Percentiles rank a stretch among this genome's conserved stretches.
Conservation (phyloP, 257 asterid genomes). For the Solanum sejunctum region DNA sequence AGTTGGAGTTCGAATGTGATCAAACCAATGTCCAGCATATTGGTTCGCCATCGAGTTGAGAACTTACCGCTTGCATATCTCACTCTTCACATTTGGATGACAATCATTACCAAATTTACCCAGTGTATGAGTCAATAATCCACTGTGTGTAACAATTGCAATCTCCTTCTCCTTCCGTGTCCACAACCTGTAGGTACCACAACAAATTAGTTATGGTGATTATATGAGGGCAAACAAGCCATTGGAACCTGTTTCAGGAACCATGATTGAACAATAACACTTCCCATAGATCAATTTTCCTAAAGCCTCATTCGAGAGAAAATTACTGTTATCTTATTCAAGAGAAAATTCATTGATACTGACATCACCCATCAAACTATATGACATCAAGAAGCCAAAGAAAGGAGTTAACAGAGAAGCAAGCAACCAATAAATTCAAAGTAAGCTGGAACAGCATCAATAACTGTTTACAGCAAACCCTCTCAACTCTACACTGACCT, state of each 20-base stretch:
- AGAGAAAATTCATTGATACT: neutral
- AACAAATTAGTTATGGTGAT: neutral
- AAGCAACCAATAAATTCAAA: neutral
- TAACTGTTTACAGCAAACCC: neutral
- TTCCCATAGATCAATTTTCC: neutral
- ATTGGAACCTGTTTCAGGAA: neutral
- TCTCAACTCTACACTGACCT: neutral
- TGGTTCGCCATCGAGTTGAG: neutral
- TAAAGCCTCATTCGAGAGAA: neutral
- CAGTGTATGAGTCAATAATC: constrained; percentile 60
- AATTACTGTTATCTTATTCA: neutral
- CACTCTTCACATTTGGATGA: constrained; percentile 55
- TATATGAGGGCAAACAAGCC: neutral
- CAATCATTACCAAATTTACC: constrained; percentile 63
- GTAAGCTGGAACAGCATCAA: neutral
- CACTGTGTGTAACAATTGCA: constrained; percentile 86
- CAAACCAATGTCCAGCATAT: neutral
- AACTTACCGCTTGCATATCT: constrained; percentile 66
- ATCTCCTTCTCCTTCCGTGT: constrained; percentile 88
- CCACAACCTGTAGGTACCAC: constrained; percentile 56
- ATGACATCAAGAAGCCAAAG: neutral
- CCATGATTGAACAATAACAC: neutral
- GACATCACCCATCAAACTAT: neutral
- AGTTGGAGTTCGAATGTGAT: neutral
- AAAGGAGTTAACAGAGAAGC: neutral